Evolutionary conservation across 78 protist genomes (phyloP).

Genomic region (Speleostelium caveatum): DNA sequence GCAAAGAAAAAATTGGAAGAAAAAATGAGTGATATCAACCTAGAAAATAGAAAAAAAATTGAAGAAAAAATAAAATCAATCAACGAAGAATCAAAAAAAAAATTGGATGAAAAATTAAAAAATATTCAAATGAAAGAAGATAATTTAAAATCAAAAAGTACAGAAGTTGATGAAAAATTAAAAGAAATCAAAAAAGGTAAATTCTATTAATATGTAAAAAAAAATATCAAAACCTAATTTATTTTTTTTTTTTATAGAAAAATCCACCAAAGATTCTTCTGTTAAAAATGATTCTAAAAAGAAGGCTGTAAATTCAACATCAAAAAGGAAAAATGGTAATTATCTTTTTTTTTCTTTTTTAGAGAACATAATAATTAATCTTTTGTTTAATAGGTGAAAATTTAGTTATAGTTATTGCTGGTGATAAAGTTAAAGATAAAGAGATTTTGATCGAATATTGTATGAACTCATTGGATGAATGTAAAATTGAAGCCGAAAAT

Average conservation of each 20-base stretch:
- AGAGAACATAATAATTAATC: neutral
- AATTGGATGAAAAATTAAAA: constrained; percentile 33
- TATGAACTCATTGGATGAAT: constrained; percentile 16
- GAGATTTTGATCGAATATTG: constrained; percentile 35
- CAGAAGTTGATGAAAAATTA: constrained; percentile 12
- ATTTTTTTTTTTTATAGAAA: no score
- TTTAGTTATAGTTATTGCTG: constrained; percentile 53
- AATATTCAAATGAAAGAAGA: constrained; percentile 38
- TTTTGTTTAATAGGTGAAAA: neutral
- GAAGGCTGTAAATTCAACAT: neutral
- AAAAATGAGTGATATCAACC: constrained; percentile 24
- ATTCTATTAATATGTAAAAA: neutral
- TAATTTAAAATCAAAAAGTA: neutral
- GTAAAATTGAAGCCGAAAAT: constrained; percentile 53
- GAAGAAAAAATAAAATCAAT: constrained; percentile 18
- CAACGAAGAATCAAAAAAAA: constrained; percentile 25
- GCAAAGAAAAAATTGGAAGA: constrained; percentile 21
- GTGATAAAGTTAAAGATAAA: constrained; percentile 65
- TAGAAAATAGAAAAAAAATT: constrained; percentile 19
- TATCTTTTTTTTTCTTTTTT: neutral
- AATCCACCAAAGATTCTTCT: neutral
- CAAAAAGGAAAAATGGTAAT: neutral
- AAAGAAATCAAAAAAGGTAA: constrained; percentile 44
- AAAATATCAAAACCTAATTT: no score
- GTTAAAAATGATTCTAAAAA: neutral